phyloP scores from a whole-genome alignment of 2,329 filamentous ascomycete genomes.

The Pyricularia grisea region DNA sequence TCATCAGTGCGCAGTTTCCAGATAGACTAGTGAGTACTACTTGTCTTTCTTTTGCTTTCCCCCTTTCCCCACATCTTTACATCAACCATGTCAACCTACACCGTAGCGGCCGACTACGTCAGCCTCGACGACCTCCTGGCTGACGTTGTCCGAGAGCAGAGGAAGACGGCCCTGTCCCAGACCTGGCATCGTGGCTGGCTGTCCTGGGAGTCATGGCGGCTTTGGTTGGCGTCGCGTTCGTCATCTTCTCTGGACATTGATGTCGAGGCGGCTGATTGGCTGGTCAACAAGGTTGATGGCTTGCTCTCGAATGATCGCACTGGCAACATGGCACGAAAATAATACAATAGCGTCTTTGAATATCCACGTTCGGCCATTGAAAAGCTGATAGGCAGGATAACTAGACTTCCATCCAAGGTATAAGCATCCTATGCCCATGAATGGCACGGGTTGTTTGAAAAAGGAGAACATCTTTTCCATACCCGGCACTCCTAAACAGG shows the following conservation, averaged over 20 bases:
- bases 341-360: no score
- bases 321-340: no score
- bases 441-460: no score
- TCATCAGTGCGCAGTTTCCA: constrained; percentile 14
- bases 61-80: no score
- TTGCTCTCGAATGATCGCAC: not conserved
- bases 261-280: not conserved
- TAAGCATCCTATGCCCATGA: no score
- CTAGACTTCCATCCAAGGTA: no score
- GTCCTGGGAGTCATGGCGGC: not conserved
- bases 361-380: no score
- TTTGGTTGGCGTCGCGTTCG: not conserved
- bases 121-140: not conserved
- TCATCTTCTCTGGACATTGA: not conserved
- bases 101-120: not conserved
- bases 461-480: no score
- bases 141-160: not conserved
- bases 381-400: no score
- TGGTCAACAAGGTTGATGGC: not conserved
- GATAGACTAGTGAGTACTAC: not conserved
- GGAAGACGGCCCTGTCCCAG: not conserved
- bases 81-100: not conserved
- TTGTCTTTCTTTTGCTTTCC: not conserved
- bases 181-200: not conserved
- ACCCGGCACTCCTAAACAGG: no score